These are phyloP conservation scores for Aspergillus sergii DNA, from an alignment of 2,329 filamentous ascomycete genomes.

Conservation along the genomic window DNA sequence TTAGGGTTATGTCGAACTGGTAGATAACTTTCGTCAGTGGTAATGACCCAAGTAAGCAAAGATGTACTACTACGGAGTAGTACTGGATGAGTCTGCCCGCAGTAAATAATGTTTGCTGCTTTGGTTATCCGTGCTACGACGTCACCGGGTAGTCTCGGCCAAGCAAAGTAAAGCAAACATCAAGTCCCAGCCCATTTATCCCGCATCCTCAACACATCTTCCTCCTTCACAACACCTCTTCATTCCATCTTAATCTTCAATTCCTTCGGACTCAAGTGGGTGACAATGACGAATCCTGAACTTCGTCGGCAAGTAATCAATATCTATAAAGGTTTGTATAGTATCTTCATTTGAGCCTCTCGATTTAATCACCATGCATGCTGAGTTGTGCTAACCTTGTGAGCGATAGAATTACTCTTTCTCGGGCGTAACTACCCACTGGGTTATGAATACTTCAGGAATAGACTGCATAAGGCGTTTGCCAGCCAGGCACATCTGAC, in stretches of 20 bases:
- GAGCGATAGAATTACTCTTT: constrained; percentile 71
- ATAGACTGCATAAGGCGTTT: constrained; percentile 83
- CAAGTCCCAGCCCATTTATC: not conserved
- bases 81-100: too few relatives aligned
- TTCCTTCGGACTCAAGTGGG: constrained; percentile 5
- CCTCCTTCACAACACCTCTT: constrained; percentile 2
- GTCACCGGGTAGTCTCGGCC: not conserved
- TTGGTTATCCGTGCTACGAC: not conserved
- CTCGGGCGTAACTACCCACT: constrained; percentile 85
- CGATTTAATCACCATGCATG: not conserved
- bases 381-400: not conserved
- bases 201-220: constrained; percentile 1
- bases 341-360: not conserved
- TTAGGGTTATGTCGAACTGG: not conserved
- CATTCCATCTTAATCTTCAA: not conserved
- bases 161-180: not conserved
- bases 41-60: not conserved
- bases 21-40: not conserved
- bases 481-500: constrained; percentile 69
- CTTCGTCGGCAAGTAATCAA: constrained; percentile 78
- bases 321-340: constrained; percentile 77
- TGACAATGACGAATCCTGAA: constrained; percentile 52
- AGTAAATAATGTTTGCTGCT: not conserved
- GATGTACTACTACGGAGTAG: too few relatives aligned
- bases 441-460: constrained; percentile 80